phyloP scores from a whole-genome alignment of 805 yeast species.

The Suhomyces tanzawaensis region DNA sequence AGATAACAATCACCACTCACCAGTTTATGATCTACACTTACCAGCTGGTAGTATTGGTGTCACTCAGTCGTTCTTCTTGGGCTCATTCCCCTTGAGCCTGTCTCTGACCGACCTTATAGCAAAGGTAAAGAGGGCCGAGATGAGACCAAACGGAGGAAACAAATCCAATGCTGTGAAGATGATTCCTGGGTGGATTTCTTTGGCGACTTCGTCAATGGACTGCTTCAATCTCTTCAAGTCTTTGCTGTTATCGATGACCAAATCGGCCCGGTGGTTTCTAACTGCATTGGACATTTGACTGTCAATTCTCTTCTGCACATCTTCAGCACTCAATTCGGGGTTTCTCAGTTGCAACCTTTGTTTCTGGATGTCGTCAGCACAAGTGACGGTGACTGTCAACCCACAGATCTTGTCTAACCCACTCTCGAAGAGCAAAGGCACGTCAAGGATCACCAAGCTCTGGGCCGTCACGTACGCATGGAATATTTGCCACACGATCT shows the following conservation, averaged over 20 bases:
- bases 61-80: conserved; percentile 3
- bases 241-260: conserved; percentile 60
- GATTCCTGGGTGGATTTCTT: conserved; percentile 30
- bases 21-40: too few relatives aligned
- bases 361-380: conserved; percentile 57
- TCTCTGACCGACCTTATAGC: conserved; percentile 7
- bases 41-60: too few relatives aligned
- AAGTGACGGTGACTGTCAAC: conserved; percentile 61
- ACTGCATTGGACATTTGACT: conserved; percentile 71
- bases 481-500: conserved; percentile 57
- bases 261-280: conserved; percentile 60
- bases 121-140: conserved; percentile 12
- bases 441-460: conserved; percentile 72
- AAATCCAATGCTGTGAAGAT: conserved; percentile 14
- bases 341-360: conserved; percentile 66
- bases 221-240: conserved; percentile 21
- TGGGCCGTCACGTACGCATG: conserved; percentile 57
- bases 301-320: conserved; percentile 67
- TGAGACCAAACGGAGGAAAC: conserved; percentile 14
- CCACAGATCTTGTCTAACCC: conserved; percentile 73
- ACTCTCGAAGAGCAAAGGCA: conserved; percentile 86
- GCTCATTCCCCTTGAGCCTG: conserved; percentile 5
- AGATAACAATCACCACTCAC: too few relatives aligned
- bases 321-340: conserved; percentile 59
- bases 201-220: conserved; percentile 21